A percentile compares a stretch with the other conserved stretches of the same genome.
phyloP scores from a whole-genome alignment of 2,329 filamentous ascomycete species.

The Cercospora zeae-maydis region DNA sequence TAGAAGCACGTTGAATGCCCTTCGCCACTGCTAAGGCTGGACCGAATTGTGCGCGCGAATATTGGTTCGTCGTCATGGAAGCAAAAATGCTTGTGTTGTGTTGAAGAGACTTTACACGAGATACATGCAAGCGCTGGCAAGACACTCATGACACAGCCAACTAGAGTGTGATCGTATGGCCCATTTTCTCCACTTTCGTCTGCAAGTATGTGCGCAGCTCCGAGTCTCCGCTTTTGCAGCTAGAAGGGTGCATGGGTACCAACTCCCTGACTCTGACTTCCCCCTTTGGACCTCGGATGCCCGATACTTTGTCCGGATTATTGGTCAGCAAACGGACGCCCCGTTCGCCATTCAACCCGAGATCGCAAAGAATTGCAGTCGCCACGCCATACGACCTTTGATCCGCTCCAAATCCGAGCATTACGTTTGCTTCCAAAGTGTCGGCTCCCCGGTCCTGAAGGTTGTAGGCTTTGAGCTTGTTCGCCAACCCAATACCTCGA shows the following conservation, averaged over 20 bases:
- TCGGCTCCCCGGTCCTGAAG: constrained; percentile 93
- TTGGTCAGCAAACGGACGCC: constrained; percentile 87
- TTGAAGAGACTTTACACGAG: too few relatives aligned
- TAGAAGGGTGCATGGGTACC: constrained; percentile 66
- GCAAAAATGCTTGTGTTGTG: too few relatives aligned
- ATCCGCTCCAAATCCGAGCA: constrained; percentile 89
- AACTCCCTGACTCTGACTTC: constrained; percentile 85
- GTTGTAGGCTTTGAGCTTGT: constrained; percentile 98
- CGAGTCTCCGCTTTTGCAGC: too few relatives aligned
- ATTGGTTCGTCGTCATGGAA: too few relatives aligned
- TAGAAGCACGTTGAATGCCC: too few relatives aligned
- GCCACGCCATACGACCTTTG: constrained; percentile 93
- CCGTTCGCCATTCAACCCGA: constrained; percentile 65
- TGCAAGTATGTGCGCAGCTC: too few relatives aligned
- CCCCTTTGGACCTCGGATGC: constrained; percentile 84
- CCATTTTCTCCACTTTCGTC: too few relatives aligned
- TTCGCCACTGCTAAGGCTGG: too few relatives aligned
- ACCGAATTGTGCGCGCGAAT: too few relatives aligned
- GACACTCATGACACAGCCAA: too few relatives aligned
- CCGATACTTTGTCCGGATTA: constrained; percentile 94
- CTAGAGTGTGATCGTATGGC: too few relatives aligned
- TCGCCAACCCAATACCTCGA: constrained; percentile 85
- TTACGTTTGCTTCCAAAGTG: constrained; percentile 90
- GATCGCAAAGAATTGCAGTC: constrained; percentile 85
- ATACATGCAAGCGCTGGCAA: too few relatives aligned